Evolutionary conservation across 2,329 filamentous ascomycete genomes (phyloP).

Genomic region (Phoma sp.): DNA sequence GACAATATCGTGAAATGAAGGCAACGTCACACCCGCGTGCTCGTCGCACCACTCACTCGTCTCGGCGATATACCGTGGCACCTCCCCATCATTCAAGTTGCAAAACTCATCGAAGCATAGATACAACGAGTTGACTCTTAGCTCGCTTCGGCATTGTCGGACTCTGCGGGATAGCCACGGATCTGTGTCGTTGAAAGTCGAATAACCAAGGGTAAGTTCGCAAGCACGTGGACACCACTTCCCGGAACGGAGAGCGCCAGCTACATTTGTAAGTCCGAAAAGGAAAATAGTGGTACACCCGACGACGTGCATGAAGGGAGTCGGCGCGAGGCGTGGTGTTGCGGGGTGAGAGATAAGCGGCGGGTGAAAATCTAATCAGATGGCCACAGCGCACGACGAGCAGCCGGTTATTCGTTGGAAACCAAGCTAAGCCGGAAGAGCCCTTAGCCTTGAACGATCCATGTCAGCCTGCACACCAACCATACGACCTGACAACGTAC

Average conservation of each 20-base stretch:
- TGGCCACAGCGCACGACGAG: background rate
- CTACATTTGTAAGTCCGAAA: slow-evolving; percentile 15
- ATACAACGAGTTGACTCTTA: slow-evolving; percentile 37
- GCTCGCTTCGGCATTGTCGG: slow-evolving; percentile 33
- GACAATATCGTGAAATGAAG: slow-evolving; percentile 34
- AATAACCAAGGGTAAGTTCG: slow-evolving; percentile 37
- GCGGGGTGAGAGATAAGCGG: slow-evolving; percentile 21
- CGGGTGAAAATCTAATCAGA: slow-evolving; percentile 35
- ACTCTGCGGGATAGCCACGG: slow-evolving; percentile 34
- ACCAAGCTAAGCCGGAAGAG: background rate
- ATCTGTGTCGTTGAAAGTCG: slow-evolving; percentile 42
- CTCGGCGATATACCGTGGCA: slow-evolving; percentile 25
- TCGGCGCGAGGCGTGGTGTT: slow-evolving; percentile 18
- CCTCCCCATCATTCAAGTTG: slow-evolving; percentile 15
- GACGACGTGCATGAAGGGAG: slow-evolving; percentile 21
- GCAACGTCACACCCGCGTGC: slow-evolving; percentile 30
- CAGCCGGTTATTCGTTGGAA: no score
- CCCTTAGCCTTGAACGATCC: no score
- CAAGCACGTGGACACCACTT: slow-evolving; percentile 41
- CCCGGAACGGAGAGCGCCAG: slow-evolving; percentile 24
- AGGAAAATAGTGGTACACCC: slow-evolving; percentile 16
- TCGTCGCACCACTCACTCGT: slow-evolving; percentile 31
- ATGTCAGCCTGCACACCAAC: no score
- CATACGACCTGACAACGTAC: no score
- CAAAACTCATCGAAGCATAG: slow-evolving; percentile 40